Base-by-base conservation (phyloP, 2,329 filamentous ascomycete genomes). In the Dothiorella sarmentorum region DNA sequence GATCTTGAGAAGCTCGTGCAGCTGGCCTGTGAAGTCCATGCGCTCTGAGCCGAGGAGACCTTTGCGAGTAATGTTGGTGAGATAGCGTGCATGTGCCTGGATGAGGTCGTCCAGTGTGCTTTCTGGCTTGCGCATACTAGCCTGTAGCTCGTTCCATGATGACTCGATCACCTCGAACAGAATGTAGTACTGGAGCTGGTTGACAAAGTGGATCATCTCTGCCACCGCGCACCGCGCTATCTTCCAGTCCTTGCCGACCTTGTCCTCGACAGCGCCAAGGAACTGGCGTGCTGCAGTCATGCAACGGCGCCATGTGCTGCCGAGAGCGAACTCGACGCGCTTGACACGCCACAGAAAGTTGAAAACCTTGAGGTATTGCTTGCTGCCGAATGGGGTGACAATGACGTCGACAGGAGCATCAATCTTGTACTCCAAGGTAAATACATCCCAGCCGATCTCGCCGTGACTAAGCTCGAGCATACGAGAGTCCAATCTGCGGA, bases 261-360 rank as follows among this genome's bases (percentile, higher is more conserved):
- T 83, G 65, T 88, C 85, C 51, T 91, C 86, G 3, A 89, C 83
- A 29, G 84, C 88, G 62, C 89, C 87, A 6, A 99, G 82, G 0
- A 97, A 91, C n/a, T 93, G 91, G 61, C 94, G 84, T 3, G 92
- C 86, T 43, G 94, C 94, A 0, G 94, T 99, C 86, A 97, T 97
- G 74, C 89, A 96, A 64, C 92, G 89, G 59, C 94, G 86, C 92
- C 94, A 99, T 38, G 91, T 94, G 11, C 89, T 91, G 4, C 88
- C 84, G 1, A 99, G 83, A 0, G 90, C 92, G 68, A 97, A 99
- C 69, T 99, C 94, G 53, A 99, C 94, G 26, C 94, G 88, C 76
- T 99, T 99, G 69, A 99, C 91, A 62, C 94, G 88, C 93, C 94
- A 99, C 3, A 99, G 82, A 69, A 99, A 97, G 75, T 99, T 99